Evolutionary conservation across 1,284 basidiomycete genomes (phyloP), one percentile per base, ranked within the genome.

Genomic region (Polyporus tsugae): DNA sequence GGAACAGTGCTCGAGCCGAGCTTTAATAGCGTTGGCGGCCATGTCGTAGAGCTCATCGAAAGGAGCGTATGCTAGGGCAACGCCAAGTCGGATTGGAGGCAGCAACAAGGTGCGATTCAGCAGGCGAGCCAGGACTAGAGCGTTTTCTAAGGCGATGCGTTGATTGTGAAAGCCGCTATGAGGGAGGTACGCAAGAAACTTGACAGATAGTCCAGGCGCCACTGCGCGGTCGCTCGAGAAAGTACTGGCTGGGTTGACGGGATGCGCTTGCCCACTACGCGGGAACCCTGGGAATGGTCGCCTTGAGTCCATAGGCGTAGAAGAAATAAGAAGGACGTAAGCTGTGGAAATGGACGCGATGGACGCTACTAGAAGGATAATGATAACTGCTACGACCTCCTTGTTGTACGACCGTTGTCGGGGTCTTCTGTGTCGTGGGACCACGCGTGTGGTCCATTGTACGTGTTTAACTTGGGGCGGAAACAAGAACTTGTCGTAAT

Each of bases 131-230:
- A 95, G 84, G 15, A 89, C 83, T 39, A 95, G 84, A 13, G 92
- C 92, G 73, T 95, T 95, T 78, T 95, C 91, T 69, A 95, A 84
- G 35, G 91, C 89, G 70, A 95, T 93, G 44, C 93, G 89, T 80
- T 95, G 93, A 77, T 95, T 95, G 79, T 95, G 92, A 72, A 93
- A 91, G 2, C 93, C 92, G 71, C 89, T 91, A 75, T 93, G 92
- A n/a, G 91, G 90, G 38, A 93, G 81, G 73, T 92, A 92, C 29
- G 89, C 81, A 22, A 92, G 79, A 74, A 84, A 92, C 65, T 78
- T 83, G 0, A 11, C 3, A 5, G 36, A n/a, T 15, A 38, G 22
- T n/a, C 19, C 57, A 22, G n/a, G 17, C 6, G 3, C 15, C 29
- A 19, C 15, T 6, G 33, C 4, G 52, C 29, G 52, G 15, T 81